phyloP scores from a whole-genome alignment of 495 filamentous ascomycete genomes.

The Xylaria castorea region DNA sequence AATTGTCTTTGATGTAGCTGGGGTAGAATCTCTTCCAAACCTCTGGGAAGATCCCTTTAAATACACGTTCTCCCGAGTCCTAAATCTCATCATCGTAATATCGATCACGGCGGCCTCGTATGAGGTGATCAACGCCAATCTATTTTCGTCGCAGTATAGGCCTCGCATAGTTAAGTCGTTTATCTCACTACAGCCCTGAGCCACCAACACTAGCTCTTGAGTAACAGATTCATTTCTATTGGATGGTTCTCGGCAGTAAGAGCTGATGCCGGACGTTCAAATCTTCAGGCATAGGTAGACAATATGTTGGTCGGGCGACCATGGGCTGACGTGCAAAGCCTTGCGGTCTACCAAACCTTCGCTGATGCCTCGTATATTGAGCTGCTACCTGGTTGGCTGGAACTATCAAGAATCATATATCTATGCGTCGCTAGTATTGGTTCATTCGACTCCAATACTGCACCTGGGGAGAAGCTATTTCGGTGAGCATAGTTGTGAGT shows the following conservation, averaged over 20 bases:
- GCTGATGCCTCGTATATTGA: slow-evolving; percentile 3
- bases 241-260: not conserved
- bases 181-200: slow-evolving; percentile 11
- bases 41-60: not conserved
- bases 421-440: not conserved
- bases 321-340: slow-evolving; percentile 22
- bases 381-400: not conserved
- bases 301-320: slow-evolving; percentile 13
- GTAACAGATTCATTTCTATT: slow-evolving; percentile 17
- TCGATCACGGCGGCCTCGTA: slow-evolving; percentile 11
- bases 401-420: not conserved
- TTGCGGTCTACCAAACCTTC: not conserved
- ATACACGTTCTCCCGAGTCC: slow-evolving; percentile 6
- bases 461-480: not conserved
- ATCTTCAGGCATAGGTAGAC: not conserved
- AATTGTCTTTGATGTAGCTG: slow-evolving; percentile 14
- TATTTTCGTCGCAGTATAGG: slow-evolving; percentile 15
- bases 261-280: not conserved
- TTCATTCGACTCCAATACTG: not conserved
- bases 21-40: slow-evolving; percentile 3
- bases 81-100: slow-evolving; percentile 9
- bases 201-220: not conserved
- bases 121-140: not conserved
- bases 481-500: not conserved
- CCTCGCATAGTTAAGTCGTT: not conserved